Evolutionary conservation across 2,329 filamentous ascomycete species (phyloP).

Genomic region (Myriangium duriaei): DNA sequence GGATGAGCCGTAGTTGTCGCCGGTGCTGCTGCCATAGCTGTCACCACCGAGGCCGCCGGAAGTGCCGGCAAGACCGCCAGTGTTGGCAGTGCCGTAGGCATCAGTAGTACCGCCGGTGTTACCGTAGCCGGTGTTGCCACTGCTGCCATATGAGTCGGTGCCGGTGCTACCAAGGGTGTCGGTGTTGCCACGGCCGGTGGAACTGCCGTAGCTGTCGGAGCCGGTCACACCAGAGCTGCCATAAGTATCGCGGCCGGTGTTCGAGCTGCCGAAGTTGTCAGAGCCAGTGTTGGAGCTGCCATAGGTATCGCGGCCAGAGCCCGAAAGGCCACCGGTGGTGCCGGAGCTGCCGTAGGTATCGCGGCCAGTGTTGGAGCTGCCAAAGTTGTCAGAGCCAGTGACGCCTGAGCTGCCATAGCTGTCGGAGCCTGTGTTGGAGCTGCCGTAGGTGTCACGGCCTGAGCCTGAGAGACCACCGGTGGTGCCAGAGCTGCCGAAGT

Average conservation of each 20-base stretch:
- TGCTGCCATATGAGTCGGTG: not conserved
- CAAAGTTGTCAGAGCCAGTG: slow-evolving; percentile 12
- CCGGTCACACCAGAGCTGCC: slow-evolving; percentile 4
- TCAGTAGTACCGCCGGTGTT: slow-evolving; percentile 1
- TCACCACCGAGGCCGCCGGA: slow-evolving; percentile 5
- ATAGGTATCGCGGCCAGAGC: slow-evolving; percentile 1
- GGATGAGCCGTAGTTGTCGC: slow-evolving; percentile 1
- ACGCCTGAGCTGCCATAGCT: slow-evolving; percentile 4
- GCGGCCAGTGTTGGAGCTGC: slow-evolving; percentile 11
- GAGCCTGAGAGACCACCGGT: slow-evolving; percentile 9
- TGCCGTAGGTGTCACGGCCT: slow-evolving; percentile 14
- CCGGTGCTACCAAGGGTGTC: slow-evolving; percentile 3
- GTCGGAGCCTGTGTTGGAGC: slow-evolving; percentile 1
- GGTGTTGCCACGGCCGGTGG: slow-evolving; percentile 6
- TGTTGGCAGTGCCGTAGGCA: slow-evolving; percentile 2
- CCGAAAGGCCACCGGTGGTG: slow-evolving; percentile 9
- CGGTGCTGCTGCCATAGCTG: slow-evolving; percentile 13
- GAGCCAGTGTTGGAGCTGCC: slow-evolving; percentile 4
- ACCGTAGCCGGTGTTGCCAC: not conserved
- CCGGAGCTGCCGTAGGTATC: slow-evolving; percentile 11
- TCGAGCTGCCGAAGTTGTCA: slow-evolving; percentile 14
- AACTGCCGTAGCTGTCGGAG: slow-evolving; percentile 13
- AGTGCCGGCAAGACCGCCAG: not conserved
- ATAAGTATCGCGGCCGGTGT: slow-evolving; percentile 9
- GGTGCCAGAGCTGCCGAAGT: slow-evolving; percentile 10